Percentiles rank a stretch among this genome's conserved stretches.
phyloP scores from a whole-genome alignment of 805 yeast genomes.

The Teunomyces kruisii region DNA sequence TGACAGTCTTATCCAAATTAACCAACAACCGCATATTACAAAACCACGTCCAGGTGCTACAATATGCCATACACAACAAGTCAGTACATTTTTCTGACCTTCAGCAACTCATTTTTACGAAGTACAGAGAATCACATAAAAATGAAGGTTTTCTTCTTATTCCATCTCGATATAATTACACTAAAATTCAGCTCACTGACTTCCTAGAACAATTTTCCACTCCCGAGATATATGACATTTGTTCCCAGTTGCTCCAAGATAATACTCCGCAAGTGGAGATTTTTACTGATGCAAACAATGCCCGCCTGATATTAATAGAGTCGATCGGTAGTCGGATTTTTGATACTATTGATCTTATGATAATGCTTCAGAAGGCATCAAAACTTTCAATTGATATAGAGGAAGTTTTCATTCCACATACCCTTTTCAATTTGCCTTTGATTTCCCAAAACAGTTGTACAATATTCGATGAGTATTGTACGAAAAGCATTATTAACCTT shows the following conservation, averaged over 20 bases:
- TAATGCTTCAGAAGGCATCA: neutral
- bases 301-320: neutral
- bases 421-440: neutral
- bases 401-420: neutral
- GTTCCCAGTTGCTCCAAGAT: neutral
- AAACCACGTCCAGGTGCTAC: neutral
- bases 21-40: neutral
- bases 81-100: neutral
- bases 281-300: neutral
- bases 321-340: neutral
- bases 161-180: neutral
- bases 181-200: neutral
- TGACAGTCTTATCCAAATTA: neutral
- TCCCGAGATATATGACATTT: neutral
- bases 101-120: constrained; percentile 1
- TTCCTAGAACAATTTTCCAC: neutral
- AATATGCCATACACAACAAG: neutral
- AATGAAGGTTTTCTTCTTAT: neutral
- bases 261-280: neutral
- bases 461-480: neutral
- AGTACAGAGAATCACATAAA: neutral
- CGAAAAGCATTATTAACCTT: neutral
- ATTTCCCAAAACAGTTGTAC: neutral
- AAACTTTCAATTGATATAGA: neutral
- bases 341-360: neutral